Conservation (phyloP, 805 yeast genomes). For the Starmerella stigmatis region DNA sequence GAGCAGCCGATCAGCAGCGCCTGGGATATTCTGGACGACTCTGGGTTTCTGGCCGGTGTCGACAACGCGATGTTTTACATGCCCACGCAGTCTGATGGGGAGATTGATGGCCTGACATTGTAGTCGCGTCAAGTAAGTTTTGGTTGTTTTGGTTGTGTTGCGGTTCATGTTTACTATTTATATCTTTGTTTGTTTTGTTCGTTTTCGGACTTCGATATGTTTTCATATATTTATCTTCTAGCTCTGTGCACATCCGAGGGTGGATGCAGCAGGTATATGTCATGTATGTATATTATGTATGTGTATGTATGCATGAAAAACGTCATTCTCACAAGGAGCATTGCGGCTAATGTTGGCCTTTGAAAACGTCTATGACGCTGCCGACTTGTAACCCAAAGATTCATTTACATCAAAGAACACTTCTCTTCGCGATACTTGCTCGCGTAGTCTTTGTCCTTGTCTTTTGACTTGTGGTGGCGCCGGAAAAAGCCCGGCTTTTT, state of each 20-base stretch:
- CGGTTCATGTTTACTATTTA: not conserved
- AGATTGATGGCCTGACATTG: not conserved
- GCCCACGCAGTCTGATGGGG: slow-evolving; percentile 6
- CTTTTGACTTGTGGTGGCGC: slow-evolving; percentile 15
- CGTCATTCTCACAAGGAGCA: no score
- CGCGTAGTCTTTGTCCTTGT: slow-evolving; percentile 22
- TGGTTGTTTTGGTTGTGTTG: no score
- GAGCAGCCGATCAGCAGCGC: not conserved
- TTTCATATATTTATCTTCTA: no score
- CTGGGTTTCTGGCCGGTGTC: not conserved
- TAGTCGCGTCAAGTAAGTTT: not conserved
- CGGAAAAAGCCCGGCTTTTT: slow-evolving; percentile 17
- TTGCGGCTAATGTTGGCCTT: no score
- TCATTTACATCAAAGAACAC: slow-evolving; percentile 23
- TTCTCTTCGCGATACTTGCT: slow-evolving; percentile 26
- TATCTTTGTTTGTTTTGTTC: not conserved
- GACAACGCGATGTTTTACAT: slow-evolving; percentile 13
- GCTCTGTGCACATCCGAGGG: no score
- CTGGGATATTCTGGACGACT: slow-evolving; percentile 6
- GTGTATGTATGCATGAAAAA: no score
- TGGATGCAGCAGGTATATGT: no score
- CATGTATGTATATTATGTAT: no score
- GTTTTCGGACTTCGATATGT: no score
- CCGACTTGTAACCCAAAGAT: no score
- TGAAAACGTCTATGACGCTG: no score